Conservation (phyloP, 305 asterid species). For the Lippia alba region DNA sequence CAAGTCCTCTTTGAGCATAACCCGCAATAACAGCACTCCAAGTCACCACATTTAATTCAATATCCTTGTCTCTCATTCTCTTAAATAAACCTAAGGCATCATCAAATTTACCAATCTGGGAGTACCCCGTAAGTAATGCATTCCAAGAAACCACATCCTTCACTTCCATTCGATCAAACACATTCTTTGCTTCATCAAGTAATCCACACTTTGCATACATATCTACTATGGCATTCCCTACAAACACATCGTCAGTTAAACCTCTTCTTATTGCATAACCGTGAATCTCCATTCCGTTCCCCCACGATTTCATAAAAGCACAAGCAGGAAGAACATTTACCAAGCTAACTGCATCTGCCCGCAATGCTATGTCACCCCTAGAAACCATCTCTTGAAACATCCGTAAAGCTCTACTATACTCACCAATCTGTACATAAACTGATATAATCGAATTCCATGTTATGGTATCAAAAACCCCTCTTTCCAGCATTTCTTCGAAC, state of each 20-base stretch:
- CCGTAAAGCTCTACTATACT: slow-evolving; percentile 45
- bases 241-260: slow-evolving; percentile 61
- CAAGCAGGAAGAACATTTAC: slow-evolving; percentile 74
- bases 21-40: slow-evolving; percentile 94
- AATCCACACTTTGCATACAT: slow-evolving; percentile 76
- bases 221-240: slow-evolving; percentile 75
- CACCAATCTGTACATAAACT: slow-evolving; percentile 55
- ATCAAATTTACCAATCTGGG: slow-evolving; percentile 71
- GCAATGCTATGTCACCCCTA: slow-evolving; percentile 39
- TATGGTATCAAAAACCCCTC: slow-evolving; percentile 57
- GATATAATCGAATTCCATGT: slow-evolving; percentile 83
- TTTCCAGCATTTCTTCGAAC: slow-evolving; percentile 66
- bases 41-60: slow-evolving; percentile 74
- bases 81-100: slow-evolving; percentile 66
- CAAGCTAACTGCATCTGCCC: slow-evolving; percentile 75
- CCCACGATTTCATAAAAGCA: slow-evolving; percentile 53
- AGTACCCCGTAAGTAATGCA: slow-evolving; percentile 76
- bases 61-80: slow-evolving; percentile 62
- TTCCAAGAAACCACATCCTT: slow-evolving; percentile 93
- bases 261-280: slow-evolving; percentile 63
- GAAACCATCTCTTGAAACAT: slow-evolving; percentile 62
- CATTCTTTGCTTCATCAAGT: slow-evolving; percentile 60
- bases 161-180: slow-evolving; percentile 69
- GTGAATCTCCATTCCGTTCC: slow-evolving; percentile 65
- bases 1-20: slow-evolving; percentile 86